Base-by-base conservation (phyloP, 2,329 filamentous ascomycete species). In the Aspergillus vadensis region DNA sequence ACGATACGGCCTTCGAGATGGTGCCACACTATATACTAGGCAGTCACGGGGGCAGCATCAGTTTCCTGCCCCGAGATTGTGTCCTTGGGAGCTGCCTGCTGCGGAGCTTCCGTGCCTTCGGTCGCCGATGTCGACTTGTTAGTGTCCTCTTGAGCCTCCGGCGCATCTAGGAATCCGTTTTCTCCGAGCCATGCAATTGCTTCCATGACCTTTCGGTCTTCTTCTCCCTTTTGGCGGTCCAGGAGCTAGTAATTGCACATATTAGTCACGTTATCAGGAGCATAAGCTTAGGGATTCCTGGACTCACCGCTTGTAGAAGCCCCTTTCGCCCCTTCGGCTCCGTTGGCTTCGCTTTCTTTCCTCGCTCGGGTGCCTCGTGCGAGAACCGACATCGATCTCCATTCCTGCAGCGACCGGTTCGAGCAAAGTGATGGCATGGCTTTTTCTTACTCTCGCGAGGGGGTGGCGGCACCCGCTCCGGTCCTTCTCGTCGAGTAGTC, bases 171-270 rank as follows among this genome's bases (percentile, higher is more conserved):
- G 43, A 76, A 47, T 32, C 79, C 77, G 50, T 74, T 72, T 47
- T 79, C 73, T 1, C 79, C 79, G 7, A 81, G 66, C 70, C 70
- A 76, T 55, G 69, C 63, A 59, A 81, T 80, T 44, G 74, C 75
- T 62, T 76, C 72, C 74, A 81, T 77, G 10, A 77, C 70, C 44
- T 70, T 74, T 49, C 72, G 75, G 57, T 77, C 70, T 38, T 79
- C 76, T 30, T 81, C 78, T 58, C 77, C 74, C 55, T 74, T 73
- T 65, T 81, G 76, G 52, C 74, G 76, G 36, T 74, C 76, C 44
- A 81, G 65, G 58, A 81, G 73, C 76, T 79, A 55, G 23, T 10
- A 9, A 17, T 43, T 4, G 15, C 47, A 30, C 3, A 12, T 5
- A 51, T 65, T 58, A 65, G 64, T 36, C 19, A 27, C 12, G 19